Percentiles rank a stretch among this genome's conserved stretches.
These are phyloP conservation scores for Psilocybe subaeruginosa DNA, from an alignment of 768 basidiomycete species.

Conservation along the genomic window DNA sequence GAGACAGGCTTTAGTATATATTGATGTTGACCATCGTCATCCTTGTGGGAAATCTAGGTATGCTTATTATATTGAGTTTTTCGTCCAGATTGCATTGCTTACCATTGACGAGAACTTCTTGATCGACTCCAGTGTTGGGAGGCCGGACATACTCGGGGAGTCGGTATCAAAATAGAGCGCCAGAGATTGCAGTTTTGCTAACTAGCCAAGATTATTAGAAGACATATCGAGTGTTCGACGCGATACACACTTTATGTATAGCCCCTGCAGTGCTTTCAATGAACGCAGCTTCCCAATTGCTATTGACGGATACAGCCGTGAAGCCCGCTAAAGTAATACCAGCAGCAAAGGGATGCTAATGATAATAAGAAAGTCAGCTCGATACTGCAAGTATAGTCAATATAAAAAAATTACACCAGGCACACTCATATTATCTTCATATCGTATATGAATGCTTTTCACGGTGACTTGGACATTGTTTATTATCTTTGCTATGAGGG, in stretches of 20 bases:
- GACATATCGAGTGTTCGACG: too few species aligned
- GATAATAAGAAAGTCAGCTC: background rate
- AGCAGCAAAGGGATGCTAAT: constrained; percentile 90
- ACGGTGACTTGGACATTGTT: constrained; percentile 97
- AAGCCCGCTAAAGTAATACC: constrained; percentile 90
- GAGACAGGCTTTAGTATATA: constrained; percentile 96
- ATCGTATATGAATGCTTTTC: constrained; percentile 94
- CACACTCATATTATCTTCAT: constrained; percentile 93
- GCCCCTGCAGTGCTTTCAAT: constrained; percentile 87
- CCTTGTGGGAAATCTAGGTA: constrained; percentile 45
- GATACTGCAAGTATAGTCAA: background rate
- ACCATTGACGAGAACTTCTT: constrained; percentile 79
- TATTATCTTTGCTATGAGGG: constrained; percentile 85
- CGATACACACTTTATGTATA: constrained; percentile 77
- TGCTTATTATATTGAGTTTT: background rate
- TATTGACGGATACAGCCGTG: constrained; percentile 87
- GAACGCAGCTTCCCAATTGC: constrained; percentile 87
- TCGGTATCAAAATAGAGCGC: constrained; percentile 97
- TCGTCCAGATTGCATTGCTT: constrained; percentile 9
- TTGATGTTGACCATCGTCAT: constrained; percentile 72
- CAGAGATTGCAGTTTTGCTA: constrained; percentile 85
- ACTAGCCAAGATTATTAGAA: constrained; percentile 41
- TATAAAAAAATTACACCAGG: constrained; percentile 70
- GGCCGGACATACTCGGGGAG: constrained; percentile 73
- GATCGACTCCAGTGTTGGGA: constrained; percentile 65